phyloP scores from a whole-genome alignment of 2,329 filamentous ascomycete genomes.

The Aplosporella prunicola region DNA sequence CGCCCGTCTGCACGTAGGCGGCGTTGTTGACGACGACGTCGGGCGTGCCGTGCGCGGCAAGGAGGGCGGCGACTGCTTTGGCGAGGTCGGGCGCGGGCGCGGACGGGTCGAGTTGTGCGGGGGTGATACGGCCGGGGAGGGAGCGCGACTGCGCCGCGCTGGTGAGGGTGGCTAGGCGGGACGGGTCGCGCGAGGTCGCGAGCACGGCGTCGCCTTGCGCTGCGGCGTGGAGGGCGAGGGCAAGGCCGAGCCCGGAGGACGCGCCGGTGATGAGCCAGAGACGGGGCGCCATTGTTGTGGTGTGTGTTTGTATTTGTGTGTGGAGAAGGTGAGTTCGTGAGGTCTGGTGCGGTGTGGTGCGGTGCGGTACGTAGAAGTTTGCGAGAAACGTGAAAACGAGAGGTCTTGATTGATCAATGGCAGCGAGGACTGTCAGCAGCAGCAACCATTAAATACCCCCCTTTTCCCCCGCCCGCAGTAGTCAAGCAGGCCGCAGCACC shows the following conservation, averaged over 20 bases:
- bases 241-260: conserved; percentile 18
- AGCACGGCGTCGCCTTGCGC: conserved; percentile 17
- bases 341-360: too few relatives aligned
- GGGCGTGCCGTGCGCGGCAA: conserved; percentile 18
- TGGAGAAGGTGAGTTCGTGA: too few relatives aligned
- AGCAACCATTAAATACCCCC: too few relatives aligned
- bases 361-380: too few relatives aligned
- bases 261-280: conserved; percentile 20
- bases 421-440: too few relatives aligned
- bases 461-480: too few relatives aligned
- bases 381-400: too few relatives aligned
- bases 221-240: conserved; percentile 13
- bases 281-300: background rate
- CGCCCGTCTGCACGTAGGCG: background rate
- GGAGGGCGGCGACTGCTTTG: conserved; percentile 27
- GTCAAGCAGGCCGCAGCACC: too few relatives aligned
- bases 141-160: background rate
- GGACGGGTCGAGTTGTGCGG: conserved; percentile 38
- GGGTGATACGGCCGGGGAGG: too few relatives aligned
- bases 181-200: conserved; percentile 17
- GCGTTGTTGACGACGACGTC: conserved; percentile 4
- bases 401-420: too few relatives aligned
- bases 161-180: too few relatives aligned
- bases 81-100: conserved; percentile 26
- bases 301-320: too few relatives aligned